Percentiles rank a stretch among this genome's conserved stretches.
phyloP scores from a whole-genome alignment of 2,329 filamentous ascomycete genomes.

The Aspergillus candidus region DNA sequence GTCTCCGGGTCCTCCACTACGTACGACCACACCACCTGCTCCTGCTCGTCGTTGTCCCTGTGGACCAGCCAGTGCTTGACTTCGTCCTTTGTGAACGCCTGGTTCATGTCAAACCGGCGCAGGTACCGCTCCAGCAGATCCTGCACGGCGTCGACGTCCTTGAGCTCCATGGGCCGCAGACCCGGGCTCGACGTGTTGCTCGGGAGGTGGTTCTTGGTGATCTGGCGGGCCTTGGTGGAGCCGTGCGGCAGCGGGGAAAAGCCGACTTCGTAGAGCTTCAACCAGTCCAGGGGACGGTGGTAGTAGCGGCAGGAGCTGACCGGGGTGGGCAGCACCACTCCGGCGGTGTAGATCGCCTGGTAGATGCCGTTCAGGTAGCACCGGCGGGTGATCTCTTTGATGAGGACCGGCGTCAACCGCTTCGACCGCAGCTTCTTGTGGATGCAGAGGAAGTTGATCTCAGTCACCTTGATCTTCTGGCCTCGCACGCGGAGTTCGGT shows the following conservation, averaged over 20 bases:
- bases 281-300: constrained; percentile 89
- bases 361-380: constrained; percentile 82
- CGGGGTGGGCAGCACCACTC: constrained; percentile 82
- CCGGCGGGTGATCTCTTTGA: constrained; percentile 93
- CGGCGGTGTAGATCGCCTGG: constrained; percentile 94
- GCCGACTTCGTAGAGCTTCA: constrained; percentile 89
- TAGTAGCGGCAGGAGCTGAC: constrained; percentile 93
- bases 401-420: constrained; percentile 84
- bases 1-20: constrained; percentile 70
- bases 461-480: constrained; percentile 68
- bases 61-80: constrained; percentile 82
- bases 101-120: constrained; percentile 73
- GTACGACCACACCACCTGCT: constrained; percentile 89
- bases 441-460: constrained; percentile 97
- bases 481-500: constrained; percentile 74
- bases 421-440: constrained; percentile 97
- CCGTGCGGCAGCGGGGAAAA: constrained; percentile 82
- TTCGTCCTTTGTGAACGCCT: constrained; percentile 73
- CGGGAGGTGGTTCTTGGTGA: constrained; percentile 79
- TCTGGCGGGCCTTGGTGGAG: constrained; percentile 79
- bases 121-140: constrained; percentile 72
- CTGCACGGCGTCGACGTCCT: constrained; percentile 71
- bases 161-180: constrained; percentile 70
- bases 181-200: constrained; percentile 66
- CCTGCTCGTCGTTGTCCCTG: constrained; percentile 55